Base-by-base conservation (phyloP, 176 grass and related monocot species). In the Musa troglodytarum region DNA sequence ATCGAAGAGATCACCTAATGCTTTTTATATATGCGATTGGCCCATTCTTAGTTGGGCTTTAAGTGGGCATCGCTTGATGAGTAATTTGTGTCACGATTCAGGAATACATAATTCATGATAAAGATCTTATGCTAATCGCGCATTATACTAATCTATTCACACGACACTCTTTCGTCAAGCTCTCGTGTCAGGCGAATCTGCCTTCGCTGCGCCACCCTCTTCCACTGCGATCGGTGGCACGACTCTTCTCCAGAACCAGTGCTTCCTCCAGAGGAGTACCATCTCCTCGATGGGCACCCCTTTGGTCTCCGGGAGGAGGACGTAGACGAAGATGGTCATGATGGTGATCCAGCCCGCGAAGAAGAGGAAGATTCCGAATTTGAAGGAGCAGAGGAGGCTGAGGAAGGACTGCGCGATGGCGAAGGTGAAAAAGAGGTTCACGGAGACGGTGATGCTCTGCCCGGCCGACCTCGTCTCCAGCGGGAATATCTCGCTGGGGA, bases 311-410 rank as follows among this genome's bases (percentile, higher is more conserved):
- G 88, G 91, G 10, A 95, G 68, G 43, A 95, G 76, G 50, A 91
- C 73, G 57, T 53, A 52, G 55, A 96, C 84, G 83, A 96, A 96
- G 21, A 73, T 53, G 13, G 89, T 92, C 92, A 96, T 96, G 72
- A 89, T 69, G 56, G 81, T 78, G 64, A 96, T 87, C 89, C 89
- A 96, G 0, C 72, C 68, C 0, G 84, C 89, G 74, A 96, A 96
- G 85, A 96, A 96, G 68, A 96, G 81, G 83, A 96, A 96, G 71
- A 96, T 92, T 69, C 86, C 92, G 54, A 85, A 89, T 80, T 92
- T 92, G 71, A 96, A 70, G 21, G 56, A 51, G 78, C 92, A 96
- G 4, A 96, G 82, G 59, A 96, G 75, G 67, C 74, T 54, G 16
- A 96, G 86, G 79, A 96, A 89, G 26, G 78, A 75, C 92, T 96